Percentiles rank a stretch among this genome's conserved stretches.
phyloP scores from a whole-genome alignment of 768 basidiomycete genomes.

The Stropharia rugosoannulata region DNA sequence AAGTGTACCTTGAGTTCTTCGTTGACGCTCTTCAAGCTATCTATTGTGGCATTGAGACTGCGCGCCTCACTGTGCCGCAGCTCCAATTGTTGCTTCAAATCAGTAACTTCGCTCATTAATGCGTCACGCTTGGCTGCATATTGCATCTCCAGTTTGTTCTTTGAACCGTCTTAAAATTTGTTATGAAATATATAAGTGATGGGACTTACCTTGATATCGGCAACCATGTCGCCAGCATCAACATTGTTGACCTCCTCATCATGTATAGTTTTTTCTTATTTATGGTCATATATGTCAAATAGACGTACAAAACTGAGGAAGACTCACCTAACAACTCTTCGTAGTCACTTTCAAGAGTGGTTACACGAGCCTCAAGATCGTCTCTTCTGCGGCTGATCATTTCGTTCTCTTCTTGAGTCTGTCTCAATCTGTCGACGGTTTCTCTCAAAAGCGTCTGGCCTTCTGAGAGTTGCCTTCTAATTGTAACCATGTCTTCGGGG shows the following conservation, averaged over 20 bases:
- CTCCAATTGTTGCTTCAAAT: constrained; percentile 91
- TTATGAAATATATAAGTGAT: constrained; percentile 2
- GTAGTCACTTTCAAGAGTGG: constrained; percentile 87
- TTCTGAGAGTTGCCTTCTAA: constrained; percentile 87
- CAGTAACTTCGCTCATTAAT: constrained; percentile 77
- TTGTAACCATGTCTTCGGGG: constrained; percentile 74
- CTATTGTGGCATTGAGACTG: constrained; percentile 80
- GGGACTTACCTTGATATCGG: constrained; percentile 78
- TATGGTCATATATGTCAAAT: constrained; percentile 2
- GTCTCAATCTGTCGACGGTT: constrained; percentile 84
- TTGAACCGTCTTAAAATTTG: constrained; percentile 14
- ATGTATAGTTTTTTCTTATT: constrained; percentile 84
- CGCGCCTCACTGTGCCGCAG: constrained; percentile 81
- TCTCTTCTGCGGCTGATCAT: constrained; percentile 78
- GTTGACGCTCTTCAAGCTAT: constrained; percentile 93
- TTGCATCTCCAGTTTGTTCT: constrained; percentile 94
- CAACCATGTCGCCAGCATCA: constrained; percentile 80
- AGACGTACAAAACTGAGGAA: neutral
- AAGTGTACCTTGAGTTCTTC: constrained; percentile 90
- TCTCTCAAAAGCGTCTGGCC: constrained; percentile 85
- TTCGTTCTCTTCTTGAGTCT: constrained; percentile 92
- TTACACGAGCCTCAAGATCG: constrained; percentile 82
- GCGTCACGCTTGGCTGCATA: constrained; percentile 92
- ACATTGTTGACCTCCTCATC: constrained; percentile 86
- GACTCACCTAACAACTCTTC: constrained; percentile 92